Evolutionary conservation across 495 filamentous ascomycete genomes (phyloP).

Genomic region (Hypoxylon subgilvum): DNA sequence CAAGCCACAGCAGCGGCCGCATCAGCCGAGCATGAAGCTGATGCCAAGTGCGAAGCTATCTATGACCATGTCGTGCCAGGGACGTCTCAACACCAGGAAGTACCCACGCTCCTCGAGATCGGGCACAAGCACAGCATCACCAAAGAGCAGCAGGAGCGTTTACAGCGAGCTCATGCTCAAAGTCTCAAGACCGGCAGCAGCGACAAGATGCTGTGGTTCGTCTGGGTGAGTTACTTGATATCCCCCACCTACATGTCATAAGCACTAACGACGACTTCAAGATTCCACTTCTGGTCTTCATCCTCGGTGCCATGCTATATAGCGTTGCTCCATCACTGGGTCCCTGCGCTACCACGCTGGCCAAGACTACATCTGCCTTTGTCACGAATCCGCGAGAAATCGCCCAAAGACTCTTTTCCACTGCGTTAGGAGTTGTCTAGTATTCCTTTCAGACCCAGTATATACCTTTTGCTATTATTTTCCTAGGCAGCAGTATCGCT

Average conservation of each 20-base stretch:
- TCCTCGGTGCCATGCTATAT: constrained; percentile 67
- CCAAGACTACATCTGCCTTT: constrained; percentile 7
- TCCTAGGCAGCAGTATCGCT: constrained; percentile 27
- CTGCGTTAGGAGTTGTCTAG: constrained; percentile 14
- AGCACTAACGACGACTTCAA: constrained; percentile 21
- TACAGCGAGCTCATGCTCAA: constrained; percentile 71
- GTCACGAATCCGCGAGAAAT: constrained; percentile 27
- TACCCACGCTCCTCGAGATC: constrained; percentile 58
- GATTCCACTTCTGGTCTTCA: constrained; percentile 60
- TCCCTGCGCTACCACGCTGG: constrained; percentile 43
- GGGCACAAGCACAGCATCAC: constrained; percentile 62
- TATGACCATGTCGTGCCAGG: constrained; percentile 53
- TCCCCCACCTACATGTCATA: background rate
- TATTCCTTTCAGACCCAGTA: constrained; percentile 6
- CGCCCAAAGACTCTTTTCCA: constrained; percentile 7
- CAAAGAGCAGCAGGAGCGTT: constrained; percentile 74
- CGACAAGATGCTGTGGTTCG: constrained; percentile 81
- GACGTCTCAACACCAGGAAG: constrained; percentile 31
- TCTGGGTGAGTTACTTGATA: constrained; percentile 68
- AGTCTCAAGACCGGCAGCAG: constrained; percentile 75
- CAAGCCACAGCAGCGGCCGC: constrained; percentile 66
- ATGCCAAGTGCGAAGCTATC: constrained; percentile 68
- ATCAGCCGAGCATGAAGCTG: constrained; percentile 67
- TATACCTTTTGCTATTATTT: constrained; percentile 8
- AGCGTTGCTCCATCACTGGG: constrained; percentile 64